These are phyloP conservation scores for Medicago ruthenica DNA, from an alignment of 306 rosid genomes.

Conservation along the genomic window DNA sequence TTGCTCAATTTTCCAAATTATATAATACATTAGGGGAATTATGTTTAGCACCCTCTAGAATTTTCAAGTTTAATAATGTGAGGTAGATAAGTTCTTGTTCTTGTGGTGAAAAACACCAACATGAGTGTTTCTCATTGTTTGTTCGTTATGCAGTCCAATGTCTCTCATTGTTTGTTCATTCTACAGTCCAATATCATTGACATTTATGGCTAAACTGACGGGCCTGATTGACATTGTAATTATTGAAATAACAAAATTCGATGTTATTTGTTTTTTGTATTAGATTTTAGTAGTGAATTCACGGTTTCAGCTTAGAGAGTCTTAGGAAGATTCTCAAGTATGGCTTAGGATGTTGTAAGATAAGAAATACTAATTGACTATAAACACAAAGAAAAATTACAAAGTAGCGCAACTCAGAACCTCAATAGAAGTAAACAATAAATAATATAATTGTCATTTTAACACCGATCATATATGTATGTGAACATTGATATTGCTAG, in stretches of 20 bases:
- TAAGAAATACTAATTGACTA: conserved; percentile 35
- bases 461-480: too few relatives aligned
- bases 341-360: conserved; percentile 53
- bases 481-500: too few relatives aligned
- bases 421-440: background rate
- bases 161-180: conserved; percentile 92
- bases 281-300: conserved; percentile 56
- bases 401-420: conserved; percentile 22
- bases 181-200: conserved; percentile 96
- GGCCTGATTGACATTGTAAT: conserved; percentile 93
- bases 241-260: conserved; percentile 88
- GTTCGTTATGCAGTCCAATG: too few relatives aligned
- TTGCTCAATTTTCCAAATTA: conserved; percentile 48
- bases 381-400: background rate
- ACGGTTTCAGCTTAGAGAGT: conserved; percentile 70
- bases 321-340: conserved; percentile 55
- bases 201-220: conserved; percentile 97
- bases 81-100: conserved; percentile 65
- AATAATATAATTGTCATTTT: conserved; percentile 9
- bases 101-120: conserved; percentile 92
- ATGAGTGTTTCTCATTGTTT: conserved; percentile 85
- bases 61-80: conserved; percentile 59
- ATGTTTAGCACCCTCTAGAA: conserved; percentile 53
- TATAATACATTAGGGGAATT: conserved; percentile 54
- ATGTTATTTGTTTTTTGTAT: conserved; percentile 72